Percentiles rank a stretch among this genome's conserved stretches.
These are phyloP conservation scores for Miscanthus lutarioriparius DNA, from an alignment of 176 grass and related monocot genomes.

Conservation along the genomic window DNA sequence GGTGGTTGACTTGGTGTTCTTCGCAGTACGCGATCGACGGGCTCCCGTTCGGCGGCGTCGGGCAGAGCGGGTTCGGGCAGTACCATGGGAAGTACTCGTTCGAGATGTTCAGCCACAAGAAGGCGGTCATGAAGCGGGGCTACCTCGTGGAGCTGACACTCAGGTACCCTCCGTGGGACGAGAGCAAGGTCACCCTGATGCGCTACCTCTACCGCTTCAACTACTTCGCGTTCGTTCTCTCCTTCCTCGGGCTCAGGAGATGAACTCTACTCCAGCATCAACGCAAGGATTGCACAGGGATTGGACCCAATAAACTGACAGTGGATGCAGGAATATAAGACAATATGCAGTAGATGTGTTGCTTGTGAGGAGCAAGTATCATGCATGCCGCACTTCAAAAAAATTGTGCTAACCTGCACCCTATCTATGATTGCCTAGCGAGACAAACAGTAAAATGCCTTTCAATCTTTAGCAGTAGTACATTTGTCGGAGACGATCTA, in stretches of 20 bases:
- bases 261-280: neutral
- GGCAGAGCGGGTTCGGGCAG: constrained; percentile 78
- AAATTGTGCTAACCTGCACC: neutral
- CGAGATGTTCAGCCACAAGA: constrained; percentile 90
- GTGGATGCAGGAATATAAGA: neutral
- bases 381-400: neutral
- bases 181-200: constrained; percentile 65
- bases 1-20: neutral
- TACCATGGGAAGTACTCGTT: constrained; percentile 97
- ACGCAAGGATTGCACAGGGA: neutral
- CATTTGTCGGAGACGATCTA: neutral
- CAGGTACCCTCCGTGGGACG: constrained; percentile 83
- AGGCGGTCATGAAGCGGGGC: constrained; percentile 63
- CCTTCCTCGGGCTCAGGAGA: constrained; percentile 62
- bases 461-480: neutral
- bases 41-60: constrained; percentile 86
- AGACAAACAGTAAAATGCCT: neutral
- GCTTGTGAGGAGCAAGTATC: neutral
- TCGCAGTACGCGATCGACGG: constrained; percentile 62
- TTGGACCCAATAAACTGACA: neutral
- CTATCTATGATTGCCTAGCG: neutral
- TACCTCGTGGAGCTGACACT: constrained; percentile 64
- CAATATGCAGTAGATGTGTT: neutral
- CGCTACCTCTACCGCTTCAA: constrained; percentile 58
- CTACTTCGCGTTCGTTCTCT: constrained; percentile 60